Evolutionary conservation across 768 basidiomycete genomes (phyloP), one percentile per base, ranked within the genome.

Genomic region (Udeniomyces megalosporus): DNA sequence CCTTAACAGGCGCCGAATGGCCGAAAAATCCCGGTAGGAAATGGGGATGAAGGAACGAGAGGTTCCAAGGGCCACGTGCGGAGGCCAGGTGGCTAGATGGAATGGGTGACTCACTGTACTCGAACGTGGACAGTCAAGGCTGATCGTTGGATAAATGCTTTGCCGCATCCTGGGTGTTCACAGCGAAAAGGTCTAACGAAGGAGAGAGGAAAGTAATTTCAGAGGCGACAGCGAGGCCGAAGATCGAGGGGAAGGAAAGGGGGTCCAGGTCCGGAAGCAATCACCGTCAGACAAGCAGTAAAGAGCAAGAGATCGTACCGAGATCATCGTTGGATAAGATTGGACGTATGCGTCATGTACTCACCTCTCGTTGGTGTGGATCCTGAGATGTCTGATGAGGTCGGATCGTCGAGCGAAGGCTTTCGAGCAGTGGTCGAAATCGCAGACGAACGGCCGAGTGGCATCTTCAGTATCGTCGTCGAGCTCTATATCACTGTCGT

Each of bases 311-410:
- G 35, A 32, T 14, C 53, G 24, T 17, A 17, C 10, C 38, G 38
- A 42, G 17, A 42, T 51, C 20, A 29, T 8, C n/a, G 8, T 55
- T 24, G 26, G 31, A n/a, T 7, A 20, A 48, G 24, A 31, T n/a
- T 4, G 20, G 50, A 24, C 32, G 15, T 17, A 24, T n/a, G 3
- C 29, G 3, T 22, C 4, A 44, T 24, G 15, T n/a, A 68, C 75
- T 69, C 26, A 76, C 76, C 75, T 65, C 24, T 76, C 75, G 65
- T 75, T 74, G 14, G 72, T 73, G 58, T 77, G 76, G 50, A 77
- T 77, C 24, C 75, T 50, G 48, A 70, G 69, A 62, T 77, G 76
- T 29, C 76, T 48, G 7, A 63, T 55, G 20, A 63, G 62, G 31
- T 63, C 62, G 29, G 35, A 45, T 15, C 56, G 17, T 0, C 62